Base-by-base conservation (phyloP, 2,329 filamentous ascomycete species). In the Colletotrichum euphorbiae region DNA sequence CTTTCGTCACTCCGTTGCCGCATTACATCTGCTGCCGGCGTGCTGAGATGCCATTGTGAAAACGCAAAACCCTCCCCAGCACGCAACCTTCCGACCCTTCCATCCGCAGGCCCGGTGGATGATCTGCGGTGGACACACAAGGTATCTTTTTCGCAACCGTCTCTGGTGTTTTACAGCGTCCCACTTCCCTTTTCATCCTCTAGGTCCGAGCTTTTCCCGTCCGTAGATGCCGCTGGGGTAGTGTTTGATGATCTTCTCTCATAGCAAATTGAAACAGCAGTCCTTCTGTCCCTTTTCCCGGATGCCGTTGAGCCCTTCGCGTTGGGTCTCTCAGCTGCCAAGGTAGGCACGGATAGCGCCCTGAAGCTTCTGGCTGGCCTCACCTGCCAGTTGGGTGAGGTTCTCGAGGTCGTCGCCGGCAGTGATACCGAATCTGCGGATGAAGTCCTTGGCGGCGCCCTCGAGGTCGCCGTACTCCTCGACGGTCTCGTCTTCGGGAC, bases 341-440 rank as follows among this genome's bases (percentile, higher is more conserved):
- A 91, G 81, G 76, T 91, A 91, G 73, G 83, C 85, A 72, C 88
- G 84, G 73, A 91, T 89, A 54, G 89, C 85, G 76, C 92, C 93
- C 82, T 98, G 94, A 76, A 98, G 84, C 80, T 90, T 91, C 52
- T 86, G 89, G 13, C 94, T 94, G 46, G 94, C 95, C 75, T 98
- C 94, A 33, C 95, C 96, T 4, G 98, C 82, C 71, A 93, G 86
- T 73, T 90, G 89, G 24, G 90, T 91, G 73, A 98, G 80, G 79
- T 97, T 97, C 79, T 99, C 96, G 63, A 99, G 82, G 79, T 99
- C 96, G 77, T 99, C 96, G 64, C 94, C 94, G 24, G 96, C 95
- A 4, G 95, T 98, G 73, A 98, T 92, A 56, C 96, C 96, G 77
- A 98, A 98, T 77, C 93, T 94, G 76, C 96, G 90, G 36, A 98